Percentiles rank a stretch among this genome's conserved stretches.
phyloP scores from a whole-genome alignment of 371 early-diverging fungal genomes.

The Smittium culicis region DNA sequence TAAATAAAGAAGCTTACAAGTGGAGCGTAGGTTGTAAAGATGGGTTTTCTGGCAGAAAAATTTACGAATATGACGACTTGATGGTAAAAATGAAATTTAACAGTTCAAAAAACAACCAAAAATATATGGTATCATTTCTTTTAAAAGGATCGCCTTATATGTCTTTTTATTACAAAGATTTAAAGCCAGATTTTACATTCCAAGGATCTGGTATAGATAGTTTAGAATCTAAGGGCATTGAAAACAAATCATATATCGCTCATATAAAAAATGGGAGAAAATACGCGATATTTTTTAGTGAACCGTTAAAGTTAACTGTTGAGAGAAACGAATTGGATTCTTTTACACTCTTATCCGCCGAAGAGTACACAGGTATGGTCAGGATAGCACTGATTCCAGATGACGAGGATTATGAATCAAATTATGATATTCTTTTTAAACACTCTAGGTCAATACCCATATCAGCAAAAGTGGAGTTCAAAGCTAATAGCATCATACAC shows the following conservation, averaged over 20 bases:
- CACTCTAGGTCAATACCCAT: neutral
- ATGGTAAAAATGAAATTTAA: slow-evolving; percentile 3
- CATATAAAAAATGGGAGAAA: neutral
- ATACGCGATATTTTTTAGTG: neutral
- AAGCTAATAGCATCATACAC: neutral
- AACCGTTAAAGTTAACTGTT: neutral
- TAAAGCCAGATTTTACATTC: neutral
- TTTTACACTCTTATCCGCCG: neutral
- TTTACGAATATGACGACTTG: slow-evolving; percentile 9
- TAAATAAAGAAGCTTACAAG: slow-evolving; percentile 1
- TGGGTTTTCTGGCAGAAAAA: neutral
- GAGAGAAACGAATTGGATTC: neutral
- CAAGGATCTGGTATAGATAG: neutral
- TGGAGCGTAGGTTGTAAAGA: neutral
- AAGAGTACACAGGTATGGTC: neutral
- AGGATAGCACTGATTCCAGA: neutral
- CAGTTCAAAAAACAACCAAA: neutral
- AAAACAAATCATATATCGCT: neutral
- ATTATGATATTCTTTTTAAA: neutral
- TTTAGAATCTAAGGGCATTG: neutral
- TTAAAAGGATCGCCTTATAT: slow-evolving; percentile 7
- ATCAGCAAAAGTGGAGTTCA: neutral
- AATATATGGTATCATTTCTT: slow-evolving; percentile 10
- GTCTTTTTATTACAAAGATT: neutral
- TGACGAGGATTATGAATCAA: neutral